Evolutionary conservation across 345 rosid genomes (phyloP).

Genomic region (Citrus reticulata): DNA sequence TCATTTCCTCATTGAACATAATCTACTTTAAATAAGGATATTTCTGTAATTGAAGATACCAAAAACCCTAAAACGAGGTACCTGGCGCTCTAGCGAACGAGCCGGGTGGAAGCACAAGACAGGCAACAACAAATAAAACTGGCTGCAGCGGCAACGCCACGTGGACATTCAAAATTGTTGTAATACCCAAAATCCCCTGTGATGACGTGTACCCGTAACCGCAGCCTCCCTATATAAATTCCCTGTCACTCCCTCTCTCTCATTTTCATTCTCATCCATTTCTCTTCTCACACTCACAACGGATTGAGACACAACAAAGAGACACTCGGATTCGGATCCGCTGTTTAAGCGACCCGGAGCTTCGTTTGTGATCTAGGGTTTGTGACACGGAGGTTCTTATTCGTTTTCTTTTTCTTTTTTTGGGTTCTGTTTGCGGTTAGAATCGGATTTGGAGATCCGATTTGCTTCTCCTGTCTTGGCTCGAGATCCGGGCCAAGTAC

Average conservation of each 20-base stretch:
- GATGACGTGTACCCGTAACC: conserved; percentile 48
- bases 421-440: neutral
- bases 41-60: neutral
- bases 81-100: neutral
- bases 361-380: conserved; percentile 32
- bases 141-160: conserved; percentile 27
- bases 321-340: conserved; percentile 14
- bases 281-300: conserved; percentile 9
- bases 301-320: conserved; percentile 23
- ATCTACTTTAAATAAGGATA: neutral
- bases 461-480: conserved; percentile 67
- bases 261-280: conserved; percentile 32
- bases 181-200: conserved; percentile 5
- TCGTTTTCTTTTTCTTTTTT: neutral
- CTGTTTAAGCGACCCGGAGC: neutral
- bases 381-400: neutral
- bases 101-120: conserved; percentile 20
- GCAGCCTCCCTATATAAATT: conserved; percentile 52
- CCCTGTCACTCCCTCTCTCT: neutral
- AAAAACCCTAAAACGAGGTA: conserved; percentile 1
- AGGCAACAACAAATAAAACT: conserved; percentile 1
- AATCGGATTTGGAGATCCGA: conserved; percentile 43
- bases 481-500: conserved; percentile 97
- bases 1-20: neutral
- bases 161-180: conserved; percentile 19